Conservation (phyloP, 768 basidiomycete species). For the Phlebiopsis gigantea region DNA sequence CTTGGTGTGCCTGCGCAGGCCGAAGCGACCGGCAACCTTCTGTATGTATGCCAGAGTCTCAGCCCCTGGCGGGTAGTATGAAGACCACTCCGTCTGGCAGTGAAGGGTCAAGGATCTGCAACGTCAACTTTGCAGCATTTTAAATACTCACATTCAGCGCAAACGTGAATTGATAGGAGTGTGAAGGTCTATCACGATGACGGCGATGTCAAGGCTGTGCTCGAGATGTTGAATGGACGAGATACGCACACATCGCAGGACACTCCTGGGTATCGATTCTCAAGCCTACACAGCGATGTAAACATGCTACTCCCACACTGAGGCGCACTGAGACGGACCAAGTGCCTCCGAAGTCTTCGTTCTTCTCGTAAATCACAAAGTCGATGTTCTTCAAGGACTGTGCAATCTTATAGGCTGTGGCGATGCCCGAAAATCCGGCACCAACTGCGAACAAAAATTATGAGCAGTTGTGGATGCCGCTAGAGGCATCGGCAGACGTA, state of each 20-base stretch:
- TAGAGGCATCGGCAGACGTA: not conserved
- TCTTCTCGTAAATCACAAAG: slow-evolving; percentile 52
- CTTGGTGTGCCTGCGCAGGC: not conserved
- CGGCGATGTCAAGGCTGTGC: not conserved
- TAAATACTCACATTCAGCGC: not conserved
- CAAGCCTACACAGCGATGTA: not conserved
- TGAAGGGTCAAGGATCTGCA: not conserved
- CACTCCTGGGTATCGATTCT: slow-evolving; percentile 1
- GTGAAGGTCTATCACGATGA: not conserved
- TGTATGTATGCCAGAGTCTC: not conserved
- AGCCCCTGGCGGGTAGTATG: not conserved
- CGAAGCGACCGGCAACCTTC: not conserved
- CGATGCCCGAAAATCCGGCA: slow-evolving; percentile 2
- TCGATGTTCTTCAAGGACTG: slow-evolving; percentile 38
- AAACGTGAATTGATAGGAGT: slow-evolving; percentile 1
- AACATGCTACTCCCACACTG: not conserved
- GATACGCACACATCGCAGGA: slow-evolving; percentile 6
- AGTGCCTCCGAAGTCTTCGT: slow-evolving; percentile 48
- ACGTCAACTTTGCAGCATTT: too few relatives aligned
- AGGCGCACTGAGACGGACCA: slow-evolving; percentile 33
- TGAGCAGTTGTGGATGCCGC: not conserved
- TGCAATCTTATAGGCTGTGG: not conserved
- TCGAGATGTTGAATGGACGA: not conserved
- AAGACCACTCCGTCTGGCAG: not conserved
- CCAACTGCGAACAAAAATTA: not conserved